phyloP scores from a whole-genome alignment of 2,329 filamentous ascomycete genomes.

The Fusarium dlaminii region DNA sequence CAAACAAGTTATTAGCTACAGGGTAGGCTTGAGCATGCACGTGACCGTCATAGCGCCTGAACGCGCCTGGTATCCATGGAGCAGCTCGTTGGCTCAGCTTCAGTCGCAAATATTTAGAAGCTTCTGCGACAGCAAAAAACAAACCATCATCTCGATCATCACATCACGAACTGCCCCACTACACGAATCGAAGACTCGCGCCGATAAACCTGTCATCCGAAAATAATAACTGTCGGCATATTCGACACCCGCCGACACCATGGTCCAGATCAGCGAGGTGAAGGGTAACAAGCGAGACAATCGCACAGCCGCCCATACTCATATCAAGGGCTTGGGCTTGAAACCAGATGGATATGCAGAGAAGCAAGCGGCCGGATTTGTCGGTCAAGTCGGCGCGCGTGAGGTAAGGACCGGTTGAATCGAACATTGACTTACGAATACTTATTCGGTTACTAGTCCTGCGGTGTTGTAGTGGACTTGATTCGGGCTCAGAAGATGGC shows the following conservation, averaged over 20 bases:
- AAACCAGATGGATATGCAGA: conserved; percentile 88
- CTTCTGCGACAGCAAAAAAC: conserved; percentile 34
- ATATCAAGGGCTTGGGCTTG: conserved; percentile 95
- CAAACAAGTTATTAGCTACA: background rate
- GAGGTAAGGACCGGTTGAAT: conserved; percentile 69
- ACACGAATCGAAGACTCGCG: conserved; percentile 7
- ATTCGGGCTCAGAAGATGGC: conserved; percentile 98
- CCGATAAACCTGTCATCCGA: background rate
- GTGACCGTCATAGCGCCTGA: conserved; percentile 41
- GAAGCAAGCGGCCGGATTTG: conserved; percentile 81
- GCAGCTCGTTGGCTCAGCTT: conserved; percentile 42
- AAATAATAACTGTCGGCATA: conserved; percentile 16
- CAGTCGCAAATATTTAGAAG: conserved; percentile 49
- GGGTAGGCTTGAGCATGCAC: conserved; percentile 30
- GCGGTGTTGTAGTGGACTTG: conserved; percentile 93
- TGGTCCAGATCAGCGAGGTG: conserved; percentile 93
- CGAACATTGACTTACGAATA: background rate
- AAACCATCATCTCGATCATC: conserved; percentile 12
- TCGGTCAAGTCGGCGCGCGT: conserved; percentile 86
- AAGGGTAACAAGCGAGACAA: conserved; percentile 95
- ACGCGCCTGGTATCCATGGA: conserved; percentile 38
- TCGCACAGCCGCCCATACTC: conserved; percentile 94
- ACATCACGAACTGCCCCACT: conserved; percentile 4
- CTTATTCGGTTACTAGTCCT: conserved; percentile 69
- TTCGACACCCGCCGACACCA: conserved; percentile 55